Evolutionary conservation across 768 basidiomycete species (phyloP).

Genomic region (Mycena vitilis): DNA sequence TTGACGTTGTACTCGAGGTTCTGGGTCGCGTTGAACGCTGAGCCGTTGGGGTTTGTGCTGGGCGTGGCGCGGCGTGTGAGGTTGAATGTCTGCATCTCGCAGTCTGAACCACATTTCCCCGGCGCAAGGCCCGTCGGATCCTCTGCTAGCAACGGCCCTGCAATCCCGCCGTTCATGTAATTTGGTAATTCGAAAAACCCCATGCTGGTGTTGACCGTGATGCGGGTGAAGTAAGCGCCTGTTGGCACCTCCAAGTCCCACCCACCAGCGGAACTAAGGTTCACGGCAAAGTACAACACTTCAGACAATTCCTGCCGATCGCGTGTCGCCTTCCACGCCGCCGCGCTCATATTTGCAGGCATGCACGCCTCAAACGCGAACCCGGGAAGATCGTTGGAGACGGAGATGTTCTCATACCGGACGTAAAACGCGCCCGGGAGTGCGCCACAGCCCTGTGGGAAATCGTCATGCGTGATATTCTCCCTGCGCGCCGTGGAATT

Average conservation of each 20-base stretch:
- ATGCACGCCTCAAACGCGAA: constrained; percentile 11
- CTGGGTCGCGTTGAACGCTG: constrained; percentile 1
- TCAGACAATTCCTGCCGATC: constrained; percentile 2
- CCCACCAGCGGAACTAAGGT: neutral
- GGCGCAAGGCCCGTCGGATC: constrained; percentile 3
- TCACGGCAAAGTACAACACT: constrained; percentile 1
- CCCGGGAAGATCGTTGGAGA: neutral
- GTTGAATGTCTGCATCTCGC: constrained; percentile 1
- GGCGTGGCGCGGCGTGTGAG: constrained; percentile 2
- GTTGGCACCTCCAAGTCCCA: constrained; percentile 1
- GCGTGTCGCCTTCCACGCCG: constrained; percentile 6
- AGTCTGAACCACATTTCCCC: constrained; percentile 6
- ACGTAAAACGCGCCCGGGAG: constrained; percentile 12
- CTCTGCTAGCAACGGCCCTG: constrained; percentile 2
- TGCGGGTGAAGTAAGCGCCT: constrained; percentile 5
- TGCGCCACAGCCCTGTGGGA: constrained; percentile 19
- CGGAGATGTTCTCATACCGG: constrained; percentile 18
- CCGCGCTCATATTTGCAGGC: constrained; percentile 3
- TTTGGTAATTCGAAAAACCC: constrained; percentile 2
- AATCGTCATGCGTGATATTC: constrained; percentile 26
- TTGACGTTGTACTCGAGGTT: constrained; percentile 5
- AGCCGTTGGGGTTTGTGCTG: constrained; percentile 6
- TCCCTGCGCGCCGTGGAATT: constrained; percentile 29
- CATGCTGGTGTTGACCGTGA: constrained; percentile 5
- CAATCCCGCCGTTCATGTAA: constrained; percentile 4